Evolutionary conservation across 2,329 filamentous ascomycete species (phyloP), one percentile per base, ranked within the genome.

Genomic region (Aspergillus persii): DNA sequence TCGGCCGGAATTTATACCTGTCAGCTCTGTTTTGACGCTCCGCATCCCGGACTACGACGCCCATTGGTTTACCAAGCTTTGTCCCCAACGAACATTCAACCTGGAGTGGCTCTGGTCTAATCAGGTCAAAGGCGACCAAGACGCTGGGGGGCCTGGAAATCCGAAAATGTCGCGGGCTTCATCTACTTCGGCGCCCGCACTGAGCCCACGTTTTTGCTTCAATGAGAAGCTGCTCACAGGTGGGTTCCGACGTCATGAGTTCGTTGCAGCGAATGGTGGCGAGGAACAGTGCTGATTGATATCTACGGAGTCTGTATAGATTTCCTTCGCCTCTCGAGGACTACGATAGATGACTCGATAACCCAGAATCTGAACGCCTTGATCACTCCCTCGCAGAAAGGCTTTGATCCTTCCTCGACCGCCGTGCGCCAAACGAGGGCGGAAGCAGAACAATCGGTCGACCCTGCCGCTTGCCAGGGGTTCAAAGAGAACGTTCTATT

Each of bases 361-460:
- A 87, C 87, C 0, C 93, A 96, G 71, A 94, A 96, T 69, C 86
- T 99, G 61, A 98, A 98, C 79, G 91, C 92, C 1, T 84, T 98
- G 41, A 79, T 91, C 49, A 93, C 89, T 0, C 94, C 94, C 0
- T 83, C 90, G 11, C 80, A 81, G 49, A 68, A 70, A 36, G 86
- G 87, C 15, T 98, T 96, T 76, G 89, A 96, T 71, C 90, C 94
- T 1, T 79, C 83, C 0, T 93, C 91, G 1, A 96, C 92, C 1
- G 84, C 87, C 0, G 79, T 83, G 12, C 85, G 89, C 54, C 80
- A 81, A 27, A 79, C 84, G 2, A 78, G 81, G 46, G 77, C 84
- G 0, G 68, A 79, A 31, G 72, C 72, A 5, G 76, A 79, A 3
- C 79, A 78, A 39, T 79, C 82, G 44, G 86, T 95, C 59, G 83